Conservation (phyloP, 768 basidiomycete genomes). For the Leccinellum rugosiceps region DNA sequence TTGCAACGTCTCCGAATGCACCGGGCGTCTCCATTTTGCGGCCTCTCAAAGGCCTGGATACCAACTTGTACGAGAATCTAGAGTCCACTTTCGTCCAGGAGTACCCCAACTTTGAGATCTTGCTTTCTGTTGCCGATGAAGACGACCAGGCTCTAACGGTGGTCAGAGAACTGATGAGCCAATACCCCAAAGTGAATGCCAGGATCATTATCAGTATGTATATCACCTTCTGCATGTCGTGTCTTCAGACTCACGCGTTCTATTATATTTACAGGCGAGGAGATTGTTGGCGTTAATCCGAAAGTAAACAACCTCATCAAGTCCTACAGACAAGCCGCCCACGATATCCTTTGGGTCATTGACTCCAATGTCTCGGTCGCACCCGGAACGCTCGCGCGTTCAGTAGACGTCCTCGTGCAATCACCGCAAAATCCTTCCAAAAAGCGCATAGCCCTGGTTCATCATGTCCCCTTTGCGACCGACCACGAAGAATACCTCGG, state of each 20-base stretch:
- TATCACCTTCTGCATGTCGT: background rate
- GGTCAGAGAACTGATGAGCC: constrained; percentile 70
- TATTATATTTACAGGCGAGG: constrained; percentile 54
- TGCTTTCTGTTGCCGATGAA: constrained; percentile 88
- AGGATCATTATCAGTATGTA: constrained; percentile 72
- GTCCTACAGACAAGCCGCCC: constrained; percentile 72
- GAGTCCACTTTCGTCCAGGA: constrained; percentile 91
- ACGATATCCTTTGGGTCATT: constrained; percentile 95
- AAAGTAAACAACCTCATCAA: constrained; percentile 96
- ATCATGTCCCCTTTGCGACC: constrained; percentile 91
- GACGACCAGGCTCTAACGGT: constrained; percentile 85
- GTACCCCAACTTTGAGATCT: constrained; percentile 87
- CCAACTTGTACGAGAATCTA: constrained; percentile 93
- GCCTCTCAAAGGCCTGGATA: constrained; percentile 92
- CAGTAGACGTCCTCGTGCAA: constrained; percentile 70
- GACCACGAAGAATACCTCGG: constrained; percentile 70
- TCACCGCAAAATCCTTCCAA: constrained; percentile 35
- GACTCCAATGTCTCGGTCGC: constrained; percentile 91
- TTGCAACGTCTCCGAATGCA: constrained; percentile 47
- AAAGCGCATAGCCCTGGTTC: constrained; percentile 75
- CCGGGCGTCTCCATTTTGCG: constrained; percentile 94
- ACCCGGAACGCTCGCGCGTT: constrained; percentile 75
- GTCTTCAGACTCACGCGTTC: background rate
- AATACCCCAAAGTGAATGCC: constrained; percentile 74
- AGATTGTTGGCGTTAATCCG: constrained; percentile 87